Base-by-base conservation (phyloP, 148 eudicot species). In the Polygonum aviculare region DNA sequence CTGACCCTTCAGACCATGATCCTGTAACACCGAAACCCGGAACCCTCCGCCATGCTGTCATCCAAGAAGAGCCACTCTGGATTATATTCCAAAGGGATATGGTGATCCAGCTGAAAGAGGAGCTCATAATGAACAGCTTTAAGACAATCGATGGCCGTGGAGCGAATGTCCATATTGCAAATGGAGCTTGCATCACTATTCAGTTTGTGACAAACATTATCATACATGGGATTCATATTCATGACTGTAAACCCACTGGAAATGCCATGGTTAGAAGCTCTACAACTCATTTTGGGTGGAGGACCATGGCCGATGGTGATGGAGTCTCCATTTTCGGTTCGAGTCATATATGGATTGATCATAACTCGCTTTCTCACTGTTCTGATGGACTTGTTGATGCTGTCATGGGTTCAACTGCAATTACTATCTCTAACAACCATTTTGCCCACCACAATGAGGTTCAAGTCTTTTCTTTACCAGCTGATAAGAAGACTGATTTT, bases 371-470 rank as follows among this genome's bases (percentile, higher is more conserved):
- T 2, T 91, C 96, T 6, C 79, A 87, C 65, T 93, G 98, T 76
- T 89, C 98, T 78, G 98, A 93, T 81, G 98, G 98, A 16, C 88
- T 93, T 55, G 81, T 93, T 73, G 98, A 93, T 82, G 98, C 94
- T 80, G 83, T 93, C 67, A 91, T 91, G 94, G 98, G 98, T 11
- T 93, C 98, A 22, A 93, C 93, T 49, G 90, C 98, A 22, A 89
- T 93, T 72, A 93, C 96, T 74, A 89, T 93, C 54, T 89, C 98
- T 1, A 93, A 93, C 88, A 93, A 93, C 78, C 86, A 88, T 85
- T 88, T 93, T 72, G 89, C 92, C 19, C 94, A 93, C 71, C 98
- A 93, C 76, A 93, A 93, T 79, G 96, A 91, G 98, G 98, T 93
- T 41, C 31, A 26, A 26, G 31, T 26, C 31, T 26, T 26, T 26